phyloP scores from a whole-genome alignment of 768 basidiomycete species.

The Lanmaoa pseudosensibilis region DNA sequence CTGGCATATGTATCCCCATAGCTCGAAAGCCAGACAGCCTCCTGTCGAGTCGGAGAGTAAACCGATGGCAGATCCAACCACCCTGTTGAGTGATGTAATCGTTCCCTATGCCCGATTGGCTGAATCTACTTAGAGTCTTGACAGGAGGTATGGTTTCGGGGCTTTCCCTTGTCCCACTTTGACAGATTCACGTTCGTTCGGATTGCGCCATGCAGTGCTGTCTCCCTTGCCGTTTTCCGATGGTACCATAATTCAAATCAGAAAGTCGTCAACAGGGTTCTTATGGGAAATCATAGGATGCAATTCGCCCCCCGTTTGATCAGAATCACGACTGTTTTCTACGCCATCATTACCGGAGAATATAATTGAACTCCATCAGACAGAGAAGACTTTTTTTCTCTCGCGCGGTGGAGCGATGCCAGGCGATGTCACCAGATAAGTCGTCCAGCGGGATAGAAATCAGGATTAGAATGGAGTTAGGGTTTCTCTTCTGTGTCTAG shows the following conservation, averaged over 20 bases:
- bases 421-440: not conserved
- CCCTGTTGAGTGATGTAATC: not conserved
- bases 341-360: not conserved
- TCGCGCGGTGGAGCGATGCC: not conserved
- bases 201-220: slow-evolving; percentile 3
- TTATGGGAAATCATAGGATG: not conserved
- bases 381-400: not conserved
- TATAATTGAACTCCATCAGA: not conserved
- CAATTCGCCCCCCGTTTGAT: not conserved
- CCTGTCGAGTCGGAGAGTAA: slow-evolving; percentile 4
- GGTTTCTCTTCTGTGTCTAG: not conserved
- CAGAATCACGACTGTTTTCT: not conserved
- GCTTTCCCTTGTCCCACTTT: slow-evolving; percentile 7
- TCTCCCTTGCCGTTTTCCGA: not conserved
- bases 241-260: not conserved
- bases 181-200: slow-evolving; percentile 7
- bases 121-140: not conserved
- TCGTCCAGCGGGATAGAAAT: not conserved
- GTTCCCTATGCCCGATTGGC: slow-evolving; percentile 1
- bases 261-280: not conserved
- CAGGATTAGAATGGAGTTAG: not conserved
- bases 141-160: not conserved
- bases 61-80: not conserved
- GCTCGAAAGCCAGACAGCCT: not conserved
- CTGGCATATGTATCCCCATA: too few species aligned